Evolutionary conservation across 106 monocot genomes (phyloP), one percentile per base, ranked within the genome.

Genomic region (Alisma plantagoaquatica): DNA sequence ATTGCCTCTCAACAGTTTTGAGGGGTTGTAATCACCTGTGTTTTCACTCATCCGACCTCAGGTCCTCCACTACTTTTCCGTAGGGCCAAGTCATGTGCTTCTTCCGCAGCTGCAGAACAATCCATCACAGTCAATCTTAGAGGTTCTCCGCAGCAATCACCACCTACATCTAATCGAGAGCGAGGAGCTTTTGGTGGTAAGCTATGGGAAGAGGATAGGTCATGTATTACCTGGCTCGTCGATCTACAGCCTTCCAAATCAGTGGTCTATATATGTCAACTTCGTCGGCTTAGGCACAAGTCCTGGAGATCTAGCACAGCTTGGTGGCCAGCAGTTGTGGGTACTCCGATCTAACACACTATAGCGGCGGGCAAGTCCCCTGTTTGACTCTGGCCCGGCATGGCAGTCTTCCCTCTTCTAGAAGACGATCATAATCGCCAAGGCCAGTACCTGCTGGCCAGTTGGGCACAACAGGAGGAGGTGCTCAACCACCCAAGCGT

Each of bases 391-490:
- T n/a, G n/a, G n/a, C n/a, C n/a, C n/a, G n/a, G n/a, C n/a, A n/a
- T n/a, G n/a, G n/a, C n/a, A n/a, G n/a, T n/a, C n/a, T n/a, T n/a
- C n/a, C n/a, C n/a, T n/a, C n/a, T n/a, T n/a, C 46, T 23, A 33
- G 64, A 57, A 46, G 69, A 28, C 29, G 70, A 66, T 2, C 33
- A 60, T 46, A 6, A 66, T 11, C 65, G 66, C 44, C 42, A 23
- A 25, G n/a, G n/a, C n/a, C n/a, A n/a, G n/a, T n/a, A n/a, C n/a
- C n/a, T n/a, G n/a, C n/a, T n/a, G n/a, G n/a, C n/a, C n/a, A n/a
- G n/a, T n/a, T 81, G 81, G 81, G 72, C 54, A 22, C 63, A 71
- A 27, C 81, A 81, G 51, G 51, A 53, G 55, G 64, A 75, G 49
- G 76, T 82, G 31, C 61, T 82, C 43, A 31, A 14, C 0, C 81